Evolutionary conservation across 2,329 filamentous ascomycete genomes (phyloP).

Genomic region (Fusarium proliferatum): DNA sequence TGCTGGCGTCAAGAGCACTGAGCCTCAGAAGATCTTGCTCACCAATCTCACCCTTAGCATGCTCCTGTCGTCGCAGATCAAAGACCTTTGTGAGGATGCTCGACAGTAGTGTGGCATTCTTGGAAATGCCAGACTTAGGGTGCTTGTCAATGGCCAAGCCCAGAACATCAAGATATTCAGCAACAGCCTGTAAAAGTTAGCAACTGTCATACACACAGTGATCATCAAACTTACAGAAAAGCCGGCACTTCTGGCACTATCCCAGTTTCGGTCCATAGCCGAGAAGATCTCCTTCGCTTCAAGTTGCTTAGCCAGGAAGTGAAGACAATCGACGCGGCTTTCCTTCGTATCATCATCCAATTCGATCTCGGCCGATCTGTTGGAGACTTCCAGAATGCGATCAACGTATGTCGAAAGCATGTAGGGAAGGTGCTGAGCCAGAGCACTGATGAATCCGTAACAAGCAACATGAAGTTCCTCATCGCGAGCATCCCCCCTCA

Average conservation of each 20-base stretch:
- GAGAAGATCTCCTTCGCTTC: constrained; percentile 80
- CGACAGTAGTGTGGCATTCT: constrained; percentile 77
- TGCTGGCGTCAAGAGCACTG: constrained; percentile 68
- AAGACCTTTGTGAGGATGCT: constrained; percentile 69
- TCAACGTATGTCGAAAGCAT: constrained; percentile 86
- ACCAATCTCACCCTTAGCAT: constrained; percentile 58
- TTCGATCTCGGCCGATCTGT: constrained; percentile 73
- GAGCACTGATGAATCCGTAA: constrained; percentile 81
- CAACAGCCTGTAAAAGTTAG: constrained; percentile 65
- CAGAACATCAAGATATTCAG: constrained; percentile 77
- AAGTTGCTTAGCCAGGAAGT: constrained; percentile 79
- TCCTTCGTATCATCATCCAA: constrained; percentile 72
- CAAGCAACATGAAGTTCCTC: constrained; percentile 81
- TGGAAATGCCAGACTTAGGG: constrained; percentile 80
- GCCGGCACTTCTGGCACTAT: constrained; percentile 69
- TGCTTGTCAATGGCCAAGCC: constrained; percentile 79
- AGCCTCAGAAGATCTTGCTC: constrained; percentile 61
- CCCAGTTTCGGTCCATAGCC: constrained; percentile 79
- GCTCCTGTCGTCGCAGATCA: constrained; percentile 72
- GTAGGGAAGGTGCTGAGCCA: constrained; percentile 87
- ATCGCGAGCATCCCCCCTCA: constrained; percentile 63
- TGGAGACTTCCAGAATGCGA: constrained; percentile 77
- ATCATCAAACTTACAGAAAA: constrained; percentile 64
- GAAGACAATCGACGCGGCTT: constrained; percentile 75
- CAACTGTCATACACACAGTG: background rate